A percentile compares a stretch with the other conserved stretches of the same genome.
Conservation (phyloP, 2,329 filamentous ascomycete species). For the Fusarium sp. region DNA sequence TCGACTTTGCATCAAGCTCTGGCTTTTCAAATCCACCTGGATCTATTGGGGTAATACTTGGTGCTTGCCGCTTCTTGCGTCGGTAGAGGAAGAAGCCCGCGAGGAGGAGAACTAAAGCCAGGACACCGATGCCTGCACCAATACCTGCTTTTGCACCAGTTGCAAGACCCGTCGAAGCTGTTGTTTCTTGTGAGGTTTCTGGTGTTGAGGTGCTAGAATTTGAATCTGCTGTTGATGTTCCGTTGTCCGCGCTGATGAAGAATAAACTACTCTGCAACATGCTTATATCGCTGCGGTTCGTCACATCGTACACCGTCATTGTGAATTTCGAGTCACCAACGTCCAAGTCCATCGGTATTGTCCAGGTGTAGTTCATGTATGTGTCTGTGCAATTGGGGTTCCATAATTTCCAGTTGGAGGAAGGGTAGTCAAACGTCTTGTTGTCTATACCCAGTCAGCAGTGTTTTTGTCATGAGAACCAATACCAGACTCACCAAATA, state of each 20-base stretch:
- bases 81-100: not conserved
- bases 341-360: not conserved
- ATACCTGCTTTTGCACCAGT: not conserved
- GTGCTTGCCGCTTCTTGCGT: not conserved
- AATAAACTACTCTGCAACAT: not conserved
- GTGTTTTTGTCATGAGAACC: rapidly evolving
- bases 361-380: not conserved
- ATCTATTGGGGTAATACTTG: not conserved
- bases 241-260: not conserved
- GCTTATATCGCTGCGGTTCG: not conserved
- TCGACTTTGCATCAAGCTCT: not conserved
- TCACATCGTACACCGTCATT: not conserved
- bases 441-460: not conserved
- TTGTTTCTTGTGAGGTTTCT: not conserved
- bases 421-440: not conserved
- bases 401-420: not conserved
- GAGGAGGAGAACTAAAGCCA: not conserved
- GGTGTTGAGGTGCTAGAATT: not conserved
- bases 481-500: not conserved
- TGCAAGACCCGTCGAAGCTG: not conserved
- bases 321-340: not conserved
- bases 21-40: not conserved
- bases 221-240: not conserved
- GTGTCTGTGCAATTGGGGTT: not conserved
- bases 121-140: not conserved